Evolutionary conservation across 2,329 filamentous ascomycete genomes (phyloP).

Genomic region (Clonostachys solani): DNA sequence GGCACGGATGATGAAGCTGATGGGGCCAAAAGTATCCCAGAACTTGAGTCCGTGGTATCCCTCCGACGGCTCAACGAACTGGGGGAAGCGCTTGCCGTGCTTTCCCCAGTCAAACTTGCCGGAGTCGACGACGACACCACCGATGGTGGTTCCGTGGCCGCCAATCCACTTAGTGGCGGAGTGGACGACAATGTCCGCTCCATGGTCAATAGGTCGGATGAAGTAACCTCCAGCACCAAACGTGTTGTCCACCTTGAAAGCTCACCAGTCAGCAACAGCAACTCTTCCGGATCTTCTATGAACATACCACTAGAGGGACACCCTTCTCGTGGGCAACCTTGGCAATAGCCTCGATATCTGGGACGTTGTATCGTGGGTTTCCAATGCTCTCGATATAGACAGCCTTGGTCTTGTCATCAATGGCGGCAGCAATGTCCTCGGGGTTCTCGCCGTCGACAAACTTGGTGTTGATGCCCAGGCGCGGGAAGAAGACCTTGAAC

Average conservation of each 20-base stretch:
- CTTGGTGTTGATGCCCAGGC: slow-evolving; percentile 84
- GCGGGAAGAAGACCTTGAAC: slow-evolving; percentile 84
- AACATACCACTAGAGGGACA: slow-evolving; percentile 57
- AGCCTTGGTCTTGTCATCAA: slow-evolving; percentile 91
- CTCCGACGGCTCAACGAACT: slow-evolving; percentile 83
- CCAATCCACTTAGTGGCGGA: slow-evolving; percentile 97
- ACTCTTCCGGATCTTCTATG: background rate
- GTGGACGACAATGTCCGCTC: slow-evolving; percentile 91
- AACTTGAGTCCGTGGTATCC: slow-evolving; percentile 94
- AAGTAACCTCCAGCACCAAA: slow-evolving; percentile 93
- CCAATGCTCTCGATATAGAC: slow-evolving; percentile 91
- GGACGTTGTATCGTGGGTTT: slow-evolving; percentile 90
- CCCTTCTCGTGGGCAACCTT: slow-evolving; percentile 70
- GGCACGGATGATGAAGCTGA: slow-evolving; percentile 79
- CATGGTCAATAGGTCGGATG: slow-evolving; percentile 79
- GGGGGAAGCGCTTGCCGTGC: slow-evolving; percentile 79
- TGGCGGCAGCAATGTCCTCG: slow-evolving; percentile 73
- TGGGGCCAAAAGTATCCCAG: slow-evolving; percentile 83
- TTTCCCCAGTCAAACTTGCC: slow-evolving; percentile 95
- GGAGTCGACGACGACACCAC: slow-evolving; percentile 78
- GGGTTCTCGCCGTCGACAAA: slow-evolving; percentile 80
- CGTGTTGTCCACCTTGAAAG: slow-evolving; percentile 78
- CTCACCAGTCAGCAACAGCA: background rate
- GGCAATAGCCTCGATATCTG: slow-evolving; percentile 83
- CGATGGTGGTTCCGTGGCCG: slow-evolving; percentile 90